Percentiles rank a stretch among this genome's conserved stretches.
Evolutionary conservation across 2,329 filamentous ascomycete species (phyloP).

Genomic region (Colletotrichum sp.): DNA sequence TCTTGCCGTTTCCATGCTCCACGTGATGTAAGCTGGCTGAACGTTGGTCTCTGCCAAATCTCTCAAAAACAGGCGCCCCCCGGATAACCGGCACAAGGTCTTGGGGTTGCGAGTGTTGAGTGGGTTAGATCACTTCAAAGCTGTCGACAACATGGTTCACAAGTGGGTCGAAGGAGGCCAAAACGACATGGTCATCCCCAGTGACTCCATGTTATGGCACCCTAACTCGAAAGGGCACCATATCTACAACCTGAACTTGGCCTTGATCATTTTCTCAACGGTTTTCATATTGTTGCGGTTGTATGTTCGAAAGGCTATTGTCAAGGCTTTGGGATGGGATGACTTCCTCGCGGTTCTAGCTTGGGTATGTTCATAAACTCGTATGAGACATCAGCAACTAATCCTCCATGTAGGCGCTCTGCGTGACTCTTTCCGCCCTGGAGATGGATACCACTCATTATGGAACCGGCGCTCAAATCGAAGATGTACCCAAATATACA

Average conservation of each 20-base stretch:
- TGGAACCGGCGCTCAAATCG: conserved; percentile 10
- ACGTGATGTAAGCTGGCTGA: background rate
- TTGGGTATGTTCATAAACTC: background rate
- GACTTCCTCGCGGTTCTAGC: conserved; percentile 5
- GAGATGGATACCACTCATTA: conserved; percentile 16
- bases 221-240: conserved; percentile 8
- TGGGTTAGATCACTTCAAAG: background rate
- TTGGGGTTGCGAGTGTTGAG: background rate
- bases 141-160: background rate
- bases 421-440: conserved; percentile 3
- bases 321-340: conserved; percentile 12
- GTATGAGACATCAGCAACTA: background rate
- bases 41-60: background rate
- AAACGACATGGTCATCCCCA: background rate
- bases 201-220: background rate
- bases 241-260: conserved; percentile 13
- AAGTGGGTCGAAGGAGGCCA: background rate
- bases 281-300: background rate
- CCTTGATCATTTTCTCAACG: conserved; percentile 13
- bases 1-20: background rate
- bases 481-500: background rate
- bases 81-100: background rate
- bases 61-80: background rate
- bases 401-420: background rate
- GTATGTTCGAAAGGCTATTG: background rate